phyloP scores from a whole-genome alignment of 2,329 filamentous ascomycete species.

The Hymenoscyphus salicellus region DNA sequence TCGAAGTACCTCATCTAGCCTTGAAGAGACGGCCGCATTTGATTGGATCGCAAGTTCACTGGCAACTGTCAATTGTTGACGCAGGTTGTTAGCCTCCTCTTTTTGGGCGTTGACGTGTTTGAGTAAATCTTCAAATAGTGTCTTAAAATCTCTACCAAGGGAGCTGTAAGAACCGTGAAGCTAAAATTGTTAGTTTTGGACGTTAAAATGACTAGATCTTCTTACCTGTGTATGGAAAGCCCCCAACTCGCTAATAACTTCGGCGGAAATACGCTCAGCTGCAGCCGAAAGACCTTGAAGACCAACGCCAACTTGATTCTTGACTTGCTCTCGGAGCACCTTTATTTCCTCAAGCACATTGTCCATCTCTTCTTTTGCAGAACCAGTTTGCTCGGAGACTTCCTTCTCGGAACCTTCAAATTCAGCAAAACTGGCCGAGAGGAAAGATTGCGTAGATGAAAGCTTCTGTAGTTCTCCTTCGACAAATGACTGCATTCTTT shows the following conservation, averaged over 20 bases:
- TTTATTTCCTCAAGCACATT: slow-evolving; percentile 89
- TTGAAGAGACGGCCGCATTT: slow-evolving; percentile 62
- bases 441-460: slow-evolving; percentile 63
- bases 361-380: slow-evolving; percentile 82
- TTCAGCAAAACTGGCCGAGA: slow-evolving; percentile 64
- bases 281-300: slow-evolving; percentile 78
- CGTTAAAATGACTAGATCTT: background rate
- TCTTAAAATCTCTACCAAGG: slow-evolving; percentile 82
- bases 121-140: slow-evolving; percentile 76
- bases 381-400: slow-evolving; percentile 63
- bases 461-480: slow-evolving; percentile 70
- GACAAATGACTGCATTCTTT: slow-evolving; percentile 75
- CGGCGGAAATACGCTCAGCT: slow-evolving; percentile 83
- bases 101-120: slow-evolving; percentile 74
- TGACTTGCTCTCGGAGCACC: slow-evolving; percentile 82
- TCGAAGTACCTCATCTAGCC: slow-evolving; percentile 66
- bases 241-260: slow-evolving; percentile 80
- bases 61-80: slow-evolving; percentile 68
- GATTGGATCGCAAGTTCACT: slow-evolving; percentile 66
- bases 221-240: slow-evolving; percentile 71
- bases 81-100: slow-evolving; percentile 69
- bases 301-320: slow-evolving; percentile 79
- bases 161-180: slow-evolving; percentile 80
- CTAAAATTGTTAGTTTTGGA: slow-evolving; percentile 40
- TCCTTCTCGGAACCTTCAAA: slow-evolving; percentile 68